These are phyloP conservation scores for Drechslerella coelobrocha DNA, from an alignment of 2,329 filamentous ascomycete genomes.

Conservation along the genomic window DNA sequence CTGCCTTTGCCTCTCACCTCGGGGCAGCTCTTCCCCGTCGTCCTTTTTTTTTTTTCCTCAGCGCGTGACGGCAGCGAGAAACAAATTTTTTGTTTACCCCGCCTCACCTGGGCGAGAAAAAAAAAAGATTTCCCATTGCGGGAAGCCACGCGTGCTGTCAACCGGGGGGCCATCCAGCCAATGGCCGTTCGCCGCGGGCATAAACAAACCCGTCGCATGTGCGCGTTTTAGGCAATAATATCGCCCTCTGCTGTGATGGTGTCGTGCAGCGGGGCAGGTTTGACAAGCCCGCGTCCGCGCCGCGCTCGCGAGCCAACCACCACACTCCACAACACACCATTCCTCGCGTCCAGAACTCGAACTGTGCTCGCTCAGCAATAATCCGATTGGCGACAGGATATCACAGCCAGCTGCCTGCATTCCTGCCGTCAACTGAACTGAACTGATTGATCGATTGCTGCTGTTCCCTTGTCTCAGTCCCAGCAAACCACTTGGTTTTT, in stretches of 20 bases:
- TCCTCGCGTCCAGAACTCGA: not conserved
- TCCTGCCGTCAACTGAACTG: not conserved
- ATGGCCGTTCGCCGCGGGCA: not conserved
- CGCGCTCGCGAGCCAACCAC: slow-evolving; percentile 14
- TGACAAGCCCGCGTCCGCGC: slow-evolving; percentile 7
- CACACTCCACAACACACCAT: slow-evolving; percentile 29
- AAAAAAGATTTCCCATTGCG: slow-evolving; percentile 23
- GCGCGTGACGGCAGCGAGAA: not conserved
- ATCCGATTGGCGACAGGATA: slow-evolving; percentile 36
- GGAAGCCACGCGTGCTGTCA: slow-evolving; percentile 42
- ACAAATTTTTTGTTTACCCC: slow-evolving; percentile 36
- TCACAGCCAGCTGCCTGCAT: not conserved
- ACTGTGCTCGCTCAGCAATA: not conserved
- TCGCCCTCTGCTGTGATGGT: slow-evolving; percentile 7
- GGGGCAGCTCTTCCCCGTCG: too few relatives aligned
- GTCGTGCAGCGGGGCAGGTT: slow-evolving; percentile 34
- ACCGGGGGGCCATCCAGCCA: slow-evolving; percentile 11
- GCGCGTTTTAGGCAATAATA: slow-evolving; percentile 40
- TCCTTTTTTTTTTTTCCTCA: too few relatives aligned
- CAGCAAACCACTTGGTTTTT: too few relatives aligned
- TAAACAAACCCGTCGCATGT: not conserved
- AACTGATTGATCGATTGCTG: too few relatives aligned
- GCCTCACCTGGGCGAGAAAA: slow-evolving; percentile 23
- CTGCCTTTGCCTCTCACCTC: too few relatives aligned
- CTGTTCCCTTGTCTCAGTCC: too few relatives aligned